Base-by-base conservation (phyloP, 495 filamentous ascomycete genomes). In the Penicillium crystallinum region DNA sequence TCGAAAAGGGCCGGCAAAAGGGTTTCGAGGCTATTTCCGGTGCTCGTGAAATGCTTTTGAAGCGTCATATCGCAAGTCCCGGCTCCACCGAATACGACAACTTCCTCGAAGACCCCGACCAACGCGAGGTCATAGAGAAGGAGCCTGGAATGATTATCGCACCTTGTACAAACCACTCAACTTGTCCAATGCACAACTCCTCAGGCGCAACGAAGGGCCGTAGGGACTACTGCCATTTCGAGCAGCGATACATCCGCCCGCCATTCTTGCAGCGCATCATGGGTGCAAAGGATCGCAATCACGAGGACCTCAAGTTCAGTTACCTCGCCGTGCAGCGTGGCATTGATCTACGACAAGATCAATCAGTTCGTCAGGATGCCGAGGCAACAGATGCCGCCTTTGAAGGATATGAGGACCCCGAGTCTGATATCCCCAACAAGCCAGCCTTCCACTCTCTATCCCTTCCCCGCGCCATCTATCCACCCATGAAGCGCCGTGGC, bases 11-110 rank as follows among this genome's bases (percentile, higher is more conserved):
- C 3, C 79, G 91, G 17, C 89, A 91, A 31, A 81, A 85, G 21
- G 93, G 93, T 0, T 98, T 98, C 54, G 93, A 98, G 67, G 85
- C 89, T 1, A 84, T 98, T 43, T 91, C 90, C 19, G 82, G 85
- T 34, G 91, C 91, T 6, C 83, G 93, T 22, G 72, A 87, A 38
- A 80, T 86, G 55, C 71, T 98, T 3, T 80, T 97, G 0, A 80
- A 87, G 49, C 79, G 85, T 25, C 81, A 88, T 59, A 87, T 97
- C 56, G 66, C 85, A 10, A 84, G 86, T 35, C 84, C 87, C 5
- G 77, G 69, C 14, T 76, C 80, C 11, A 72, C 68, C 23, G 65
- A 75, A 35, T 73, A 71, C 37, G 74, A 70, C 34, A 64, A 70
- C 35, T 49, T 66, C 43, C 59, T 69, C 6, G 70, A 76, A 14